Evolutionary conservation across 192 early-diverging fungal genomes (phyloP).

Genomic region (Gaertneriomyces sp.): DNA sequence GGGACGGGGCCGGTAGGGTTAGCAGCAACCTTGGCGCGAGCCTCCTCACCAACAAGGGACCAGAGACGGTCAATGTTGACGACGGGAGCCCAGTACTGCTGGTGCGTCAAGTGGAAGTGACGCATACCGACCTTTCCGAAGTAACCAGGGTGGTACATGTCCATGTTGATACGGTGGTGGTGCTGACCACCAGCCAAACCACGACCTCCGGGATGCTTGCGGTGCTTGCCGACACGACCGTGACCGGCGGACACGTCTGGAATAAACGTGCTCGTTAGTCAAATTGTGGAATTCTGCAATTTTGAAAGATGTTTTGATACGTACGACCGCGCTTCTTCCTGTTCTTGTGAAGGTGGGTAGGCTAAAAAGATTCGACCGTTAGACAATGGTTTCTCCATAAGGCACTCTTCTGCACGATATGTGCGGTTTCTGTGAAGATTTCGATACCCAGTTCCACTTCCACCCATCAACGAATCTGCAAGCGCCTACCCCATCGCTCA

Average conservation of each 20-base stretch:
- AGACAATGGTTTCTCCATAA: no score
- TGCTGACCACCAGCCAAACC: constrained; percentile 99
- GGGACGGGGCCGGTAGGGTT: constrained; percentile 83
- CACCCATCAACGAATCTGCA: no score
- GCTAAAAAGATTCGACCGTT: constrained; percentile 32
- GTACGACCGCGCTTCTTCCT: constrained; percentile 92
- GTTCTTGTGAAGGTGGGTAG: constrained; percentile 80
- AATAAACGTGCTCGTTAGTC: not conserved
- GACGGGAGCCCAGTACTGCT: constrained; percentile 78
- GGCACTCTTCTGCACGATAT: no score
- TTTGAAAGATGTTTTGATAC: constrained; percentile 20
- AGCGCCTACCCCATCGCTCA: no score
- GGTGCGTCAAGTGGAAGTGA: constrained; percentile 94
- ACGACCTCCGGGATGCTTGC: constrained; percentile 99
- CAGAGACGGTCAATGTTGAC: constrained; percentile 95
- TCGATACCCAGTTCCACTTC: no score
- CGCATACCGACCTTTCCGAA: constrained; percentile 99
- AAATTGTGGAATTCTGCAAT: not conserved
- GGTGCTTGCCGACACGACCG: constrained; percentile 99
- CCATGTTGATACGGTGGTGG: constrained; percentile 99
- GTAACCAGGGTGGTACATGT: constrained; percentile 99
- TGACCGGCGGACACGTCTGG: constrained; percentile 97
- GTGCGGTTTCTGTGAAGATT: no score
- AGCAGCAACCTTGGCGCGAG: constrained; percentile 71
- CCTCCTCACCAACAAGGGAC: constrained; percentile 84